Evolutionary conservation across 169 alveolate genomes (phyloP).

Genomic region (Perkinsus marinus): DNA sequence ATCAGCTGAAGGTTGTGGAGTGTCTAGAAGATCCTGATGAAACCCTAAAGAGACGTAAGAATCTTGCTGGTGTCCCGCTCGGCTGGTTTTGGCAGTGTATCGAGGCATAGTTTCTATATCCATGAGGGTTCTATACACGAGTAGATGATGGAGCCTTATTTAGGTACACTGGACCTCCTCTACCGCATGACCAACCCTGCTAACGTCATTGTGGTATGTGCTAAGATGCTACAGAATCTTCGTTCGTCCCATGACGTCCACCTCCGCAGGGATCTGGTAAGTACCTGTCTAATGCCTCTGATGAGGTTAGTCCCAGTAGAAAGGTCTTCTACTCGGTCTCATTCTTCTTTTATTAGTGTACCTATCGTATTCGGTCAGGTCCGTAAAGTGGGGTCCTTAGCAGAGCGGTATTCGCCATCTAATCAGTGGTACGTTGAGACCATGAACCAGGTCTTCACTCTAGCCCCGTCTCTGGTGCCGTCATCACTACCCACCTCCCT

Average conservation of each 20-base stretch:
- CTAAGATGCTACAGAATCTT: constrained; percentile 52
- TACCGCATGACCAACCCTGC: constrained; percentile 80
- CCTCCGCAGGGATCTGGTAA: constrained; percentile 8
- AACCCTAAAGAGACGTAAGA: constrained; percentile 62
- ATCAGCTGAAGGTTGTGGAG: constrained; percentile 82
- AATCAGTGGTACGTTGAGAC: constrained; percentile 3
- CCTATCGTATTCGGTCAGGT: too few species aligned
- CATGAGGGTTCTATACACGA: too few species aligned
- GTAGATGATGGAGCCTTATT: not conserved
- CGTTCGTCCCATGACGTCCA: constrained; percentile 41
- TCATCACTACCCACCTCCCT: not conserved
- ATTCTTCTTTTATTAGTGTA: too few species aligned
- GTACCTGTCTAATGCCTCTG: too few species aligned
- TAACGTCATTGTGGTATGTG: constrained; percentile 77
- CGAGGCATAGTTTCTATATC: too few species aligned
- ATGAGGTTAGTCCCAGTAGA: too few species aligned
- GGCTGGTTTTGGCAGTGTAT: too few species aligned
- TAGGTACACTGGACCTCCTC: constrained; percentile 66
- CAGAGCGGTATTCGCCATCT: not conserved
- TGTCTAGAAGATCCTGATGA: constrained; percentile 90
- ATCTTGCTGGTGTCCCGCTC: too few species aligned
- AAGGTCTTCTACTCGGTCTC: too few species aligned
- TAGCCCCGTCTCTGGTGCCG: not conserved
- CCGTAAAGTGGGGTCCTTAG: not conserved
- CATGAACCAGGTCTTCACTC: not conserved